Evolutionary conservation across 352 stramenopile genomes (phyloP).

Genomic region (Globisporangium takayamanum): DNA sequence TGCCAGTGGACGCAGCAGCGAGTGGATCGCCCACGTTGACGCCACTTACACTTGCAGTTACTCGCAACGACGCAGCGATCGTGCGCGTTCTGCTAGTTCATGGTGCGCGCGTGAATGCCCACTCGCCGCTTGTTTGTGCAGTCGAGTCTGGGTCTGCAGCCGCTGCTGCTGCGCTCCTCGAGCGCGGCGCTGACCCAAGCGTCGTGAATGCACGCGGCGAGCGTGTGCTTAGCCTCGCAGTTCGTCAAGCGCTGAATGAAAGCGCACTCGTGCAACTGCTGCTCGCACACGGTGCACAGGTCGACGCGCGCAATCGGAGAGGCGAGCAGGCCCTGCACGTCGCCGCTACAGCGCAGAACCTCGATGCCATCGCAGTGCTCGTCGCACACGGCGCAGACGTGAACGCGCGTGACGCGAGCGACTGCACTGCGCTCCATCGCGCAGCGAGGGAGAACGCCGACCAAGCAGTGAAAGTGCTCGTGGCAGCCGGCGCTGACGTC

Average conservation of each 20-base stretch:
- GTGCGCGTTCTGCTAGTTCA: slow-evolving; percentile 1
- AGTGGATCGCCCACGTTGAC: neutral
- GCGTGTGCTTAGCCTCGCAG: neutral
- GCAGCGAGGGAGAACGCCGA: too few relatives aligned
- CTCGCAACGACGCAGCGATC: neutral
- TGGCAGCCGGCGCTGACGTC: slow-evolving; percentile 2
- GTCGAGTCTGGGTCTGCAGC: neutral
- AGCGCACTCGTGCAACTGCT: neutral
- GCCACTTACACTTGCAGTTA: neutral
- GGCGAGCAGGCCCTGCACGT: neutral
- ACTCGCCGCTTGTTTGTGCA: neutral
- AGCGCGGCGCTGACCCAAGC: neutral
- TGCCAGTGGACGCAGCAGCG: neutral
- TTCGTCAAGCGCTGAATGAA: neutral
- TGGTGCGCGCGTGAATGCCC: neutral
- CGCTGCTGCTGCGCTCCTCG: neutral
- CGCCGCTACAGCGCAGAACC: neutral
- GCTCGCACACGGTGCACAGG: slow-evolving; percentile 1
- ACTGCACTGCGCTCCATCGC: too few relatives aligned
- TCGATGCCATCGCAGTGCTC: neutral
- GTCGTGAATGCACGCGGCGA: neutral
- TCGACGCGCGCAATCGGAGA: neutral
- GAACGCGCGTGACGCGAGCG: neutral
- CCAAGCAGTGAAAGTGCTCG: neutral
- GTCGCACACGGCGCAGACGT: slow-evolving; percentile 3